Percentiles rank a stretch among this genome's conserved stretches.
phyloP scores from a whole-genome alignment of 257 asterid genomes.

The Linderniella brevidens region DNA sequence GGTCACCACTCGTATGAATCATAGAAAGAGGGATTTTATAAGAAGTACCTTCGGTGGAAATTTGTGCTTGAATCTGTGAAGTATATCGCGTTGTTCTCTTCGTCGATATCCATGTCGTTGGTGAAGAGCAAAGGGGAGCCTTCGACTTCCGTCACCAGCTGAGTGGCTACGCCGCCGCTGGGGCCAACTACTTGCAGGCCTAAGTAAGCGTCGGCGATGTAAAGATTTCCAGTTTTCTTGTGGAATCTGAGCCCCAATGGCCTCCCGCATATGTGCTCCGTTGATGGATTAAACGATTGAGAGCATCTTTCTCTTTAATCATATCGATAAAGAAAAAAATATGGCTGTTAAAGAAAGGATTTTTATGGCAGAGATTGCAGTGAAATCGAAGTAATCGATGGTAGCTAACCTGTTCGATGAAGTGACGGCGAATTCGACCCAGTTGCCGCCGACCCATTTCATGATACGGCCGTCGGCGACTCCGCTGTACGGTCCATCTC shows the following conservation, averaged over 20 bases:
- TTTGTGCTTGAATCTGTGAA: conserved; percentile 50
- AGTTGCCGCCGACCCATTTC: conserved; percentile 23
- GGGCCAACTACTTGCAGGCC: conserved; percentile 61
- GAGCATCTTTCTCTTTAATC: conserved; percentile 29
- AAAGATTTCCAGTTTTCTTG: conserved; percentile 37
- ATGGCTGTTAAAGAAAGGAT: not conserved
- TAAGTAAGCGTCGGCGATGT: conserved; percentile 60
- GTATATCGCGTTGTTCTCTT: conserved; percentile 33
- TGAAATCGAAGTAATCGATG: not conserved
- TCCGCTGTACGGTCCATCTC: conserved; percentile 66
- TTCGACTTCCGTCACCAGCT: conserved; percentile 34
- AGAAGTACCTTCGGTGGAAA: conserved; percentile 36
- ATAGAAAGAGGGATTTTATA: not conserved
- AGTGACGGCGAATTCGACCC: conserved; percentile 60
- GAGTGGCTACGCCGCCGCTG: conserved; percentile 42
- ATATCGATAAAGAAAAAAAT: conserved; percentile 4
- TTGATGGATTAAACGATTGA: conserved; percentile 35
- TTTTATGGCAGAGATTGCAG: not conserved
- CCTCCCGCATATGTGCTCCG: conserved; percentile 65
- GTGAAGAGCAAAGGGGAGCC: conserved; percentile 41
- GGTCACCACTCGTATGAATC: conserved; percentile 1
- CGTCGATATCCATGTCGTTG: conserved; percentile 63
- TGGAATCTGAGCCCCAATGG: conserved; percentile 53
- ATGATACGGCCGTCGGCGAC: conserved; percentile 66
- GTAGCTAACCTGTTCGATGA: conserved; percentile 33